Percentiles rank a stretch among this genome's conserved stretches.
Evolutionary conservation across 768 basidiomycete species (phyloP).

Genomic region (Tulasnella calospora): DNA sequence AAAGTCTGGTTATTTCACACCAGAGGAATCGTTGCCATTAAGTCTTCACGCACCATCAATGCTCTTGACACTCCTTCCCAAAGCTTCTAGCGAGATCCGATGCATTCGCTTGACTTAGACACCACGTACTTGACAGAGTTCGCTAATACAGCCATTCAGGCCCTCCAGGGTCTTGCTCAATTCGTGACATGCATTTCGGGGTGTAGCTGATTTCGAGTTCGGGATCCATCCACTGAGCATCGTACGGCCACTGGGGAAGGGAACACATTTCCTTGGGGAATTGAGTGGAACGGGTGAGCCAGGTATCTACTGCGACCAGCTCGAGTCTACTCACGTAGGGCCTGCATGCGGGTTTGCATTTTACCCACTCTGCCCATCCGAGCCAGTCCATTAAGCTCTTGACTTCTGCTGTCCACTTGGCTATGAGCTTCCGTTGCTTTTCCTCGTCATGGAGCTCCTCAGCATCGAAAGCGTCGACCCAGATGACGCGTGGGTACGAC

Average conservation of each 20-base stretch:
- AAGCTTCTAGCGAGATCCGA: too few relatives aligned
- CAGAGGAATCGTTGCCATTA: too few relatives aligned
- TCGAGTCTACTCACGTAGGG: not conserved
- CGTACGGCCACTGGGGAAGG: conserved; percentile 16
- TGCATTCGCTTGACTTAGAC: too few relatives aligned
- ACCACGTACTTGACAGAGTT: not conserved
- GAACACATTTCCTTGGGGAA: not conserved
- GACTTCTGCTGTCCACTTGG: not conserved
- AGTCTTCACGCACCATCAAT: too few relatives aligned
- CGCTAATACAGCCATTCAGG: not conserved
- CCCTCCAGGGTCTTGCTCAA: not conserved
- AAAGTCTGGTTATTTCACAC: too few relatives aligned
- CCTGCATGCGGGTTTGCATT: conserved; percentile 12
- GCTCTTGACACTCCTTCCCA: too few relatives aligned
- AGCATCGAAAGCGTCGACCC: conserved; percentile 3
- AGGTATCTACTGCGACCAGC: not conserved
- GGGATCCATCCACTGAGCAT: not conserved
- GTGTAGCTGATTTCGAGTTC: not conserved
- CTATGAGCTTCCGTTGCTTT: not conserved
- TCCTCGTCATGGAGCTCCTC: not conserved
- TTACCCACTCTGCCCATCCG: conserved; percentile 19
- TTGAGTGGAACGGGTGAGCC: not conserved
- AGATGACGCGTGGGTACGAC: conserved; percentile 11
- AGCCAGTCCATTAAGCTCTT: conserved; percentile 20
- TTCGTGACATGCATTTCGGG: not conserved